Conservation (phyloP, 164 flowering plant genomes). For the Dillenia turbinata region DNA sequence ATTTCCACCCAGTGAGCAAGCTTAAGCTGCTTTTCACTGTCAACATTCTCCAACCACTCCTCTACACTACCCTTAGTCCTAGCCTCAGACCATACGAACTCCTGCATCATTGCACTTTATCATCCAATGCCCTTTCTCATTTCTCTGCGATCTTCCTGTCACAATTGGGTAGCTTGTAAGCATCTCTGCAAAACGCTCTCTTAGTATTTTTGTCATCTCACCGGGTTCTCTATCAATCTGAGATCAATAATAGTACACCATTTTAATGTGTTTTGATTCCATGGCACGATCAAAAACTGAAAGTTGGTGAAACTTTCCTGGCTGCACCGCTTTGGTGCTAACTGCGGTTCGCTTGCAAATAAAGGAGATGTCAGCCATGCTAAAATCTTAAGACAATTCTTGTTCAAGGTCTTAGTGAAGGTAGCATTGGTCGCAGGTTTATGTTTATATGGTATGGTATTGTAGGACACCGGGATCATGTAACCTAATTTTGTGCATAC, state of each 20-base stretch:
- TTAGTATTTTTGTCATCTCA: slow-evolving; percentile 25
- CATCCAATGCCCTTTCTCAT: slow-evolving; percentile 45
- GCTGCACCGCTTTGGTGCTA: slow-evolving; percentile 42
- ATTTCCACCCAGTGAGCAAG: slow-evolving; percentile 70
- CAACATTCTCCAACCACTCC: slow-evolving; percentile 43
- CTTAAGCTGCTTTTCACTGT: slow-evolving; percentile 46
- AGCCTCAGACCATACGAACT: slow-evolving; percentile 53
- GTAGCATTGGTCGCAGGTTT: no score
- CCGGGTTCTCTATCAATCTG: slow-evolving; percentile 14
- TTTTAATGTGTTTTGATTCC: slow-evolving; percentile 39
- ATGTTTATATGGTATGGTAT: no score
- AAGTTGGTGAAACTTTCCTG: slow-evolving; percentile 27
- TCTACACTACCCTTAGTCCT: slow-evolving; percentile 50
- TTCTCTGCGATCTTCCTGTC: slow-evolving; percentile 45
- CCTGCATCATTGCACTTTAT: slow-evolving; percentile 74
- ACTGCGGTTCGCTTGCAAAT: slow-evolving; percentile 48
- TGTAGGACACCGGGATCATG: no score
- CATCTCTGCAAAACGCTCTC: slow-evolving; percentile 31
- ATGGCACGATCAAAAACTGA: slow-evolving; percentile 49
- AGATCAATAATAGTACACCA: slow-evolving; percentile 43
- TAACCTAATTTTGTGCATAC: no score
- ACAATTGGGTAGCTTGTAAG: slow-evolving; percentile 37
- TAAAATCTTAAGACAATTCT: neutral
- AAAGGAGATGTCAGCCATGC: slow-evolving; percentile 33
- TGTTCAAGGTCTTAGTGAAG: no score